Percentiles rank a stretch among this genome's conserved stretches.
Conservation (phyloP, 129 eudicot species). For the Saussurea involucrata region DNA sequence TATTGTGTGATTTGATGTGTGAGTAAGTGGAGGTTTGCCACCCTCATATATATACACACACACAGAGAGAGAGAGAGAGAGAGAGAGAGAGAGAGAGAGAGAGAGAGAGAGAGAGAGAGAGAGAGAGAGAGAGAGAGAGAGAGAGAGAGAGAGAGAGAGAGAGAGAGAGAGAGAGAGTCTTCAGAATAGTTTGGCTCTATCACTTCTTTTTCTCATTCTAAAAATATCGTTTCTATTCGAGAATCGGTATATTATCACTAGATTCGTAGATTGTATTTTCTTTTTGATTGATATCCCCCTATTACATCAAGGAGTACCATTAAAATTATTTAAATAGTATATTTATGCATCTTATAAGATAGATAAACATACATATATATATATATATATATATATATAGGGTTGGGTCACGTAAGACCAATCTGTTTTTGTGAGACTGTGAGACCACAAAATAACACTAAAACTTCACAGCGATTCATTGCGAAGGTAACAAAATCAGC, state of each 20-base stretch:
- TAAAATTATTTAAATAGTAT: too few relatives aligned
- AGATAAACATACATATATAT: too few relatives aligned
- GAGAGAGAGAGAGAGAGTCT: conserved; percentile 11
- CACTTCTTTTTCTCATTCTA: conserved; percentile 6
- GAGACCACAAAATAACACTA: too few relatives aligned
- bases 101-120: conserved; percentile 38
- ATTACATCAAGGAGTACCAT: not conserved
- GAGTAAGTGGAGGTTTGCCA: conserved; percentile 24
- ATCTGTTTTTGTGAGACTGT: too few relatives aligned
- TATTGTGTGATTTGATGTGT: conserved; percentile 30
- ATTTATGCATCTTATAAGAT: too few relatives aligned
- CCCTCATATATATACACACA: conserved; percentile 32
- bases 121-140: too few relatives aligned
- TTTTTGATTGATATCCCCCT: not conserved
- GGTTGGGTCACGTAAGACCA: too few relatives aligned
- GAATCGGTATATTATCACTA: not conserved
- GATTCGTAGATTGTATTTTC: not conserved
- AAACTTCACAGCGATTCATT: too few relatives aligned
- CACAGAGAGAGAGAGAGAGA: conserved; percentile 10
- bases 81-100: conserved; percentile 35
- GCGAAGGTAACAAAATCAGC: too few relatives aligned
- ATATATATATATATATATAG: too few relatives aligned
- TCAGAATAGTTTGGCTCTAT: conserved; percentile 37
- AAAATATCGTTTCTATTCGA: not conserved
- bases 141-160: too few relatives aligned